Conservation (phyloP, 371 early-diverging fungal species). For the Zancudomyces culisetae region DNA sequence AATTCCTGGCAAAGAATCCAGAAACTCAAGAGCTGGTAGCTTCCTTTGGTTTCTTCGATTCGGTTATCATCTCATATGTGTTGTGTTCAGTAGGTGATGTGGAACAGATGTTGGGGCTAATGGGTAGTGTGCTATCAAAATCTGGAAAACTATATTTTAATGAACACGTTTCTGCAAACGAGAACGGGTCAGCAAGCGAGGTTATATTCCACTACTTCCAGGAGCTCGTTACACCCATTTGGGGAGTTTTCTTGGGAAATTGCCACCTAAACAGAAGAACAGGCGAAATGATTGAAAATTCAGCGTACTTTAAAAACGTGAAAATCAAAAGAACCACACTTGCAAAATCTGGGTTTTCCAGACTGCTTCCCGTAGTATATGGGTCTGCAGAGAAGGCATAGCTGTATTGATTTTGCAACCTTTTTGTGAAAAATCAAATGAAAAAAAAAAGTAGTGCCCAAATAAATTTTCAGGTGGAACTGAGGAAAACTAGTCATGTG, state of each 20-base stretch:
- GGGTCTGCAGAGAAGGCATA: no score
- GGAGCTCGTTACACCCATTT: slow-evolving; percentile 5
- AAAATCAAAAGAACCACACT: slow-evolving; percentile 4
- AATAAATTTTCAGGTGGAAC: no score
- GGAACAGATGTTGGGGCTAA: slow-evolving; percentile 6
- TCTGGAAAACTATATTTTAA: slow-evolving; percentile 18
- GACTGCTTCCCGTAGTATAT: no score
- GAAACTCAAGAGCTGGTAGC: slow-evolving; percentile 6
- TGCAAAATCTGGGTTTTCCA: no score
- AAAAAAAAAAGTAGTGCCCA: no score
- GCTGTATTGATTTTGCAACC: no score
- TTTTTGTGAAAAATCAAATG: no score
- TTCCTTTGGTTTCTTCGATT: slow-evolving; percentile 14
- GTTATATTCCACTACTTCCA: slow-evolving; percentile 9
- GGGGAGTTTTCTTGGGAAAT: slow-evolving; percentile 12
- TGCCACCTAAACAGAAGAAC: slow-evolving; percentile 16
- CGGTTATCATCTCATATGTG: slow-evolving; percentile 11
- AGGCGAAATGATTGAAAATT: slow-evolving; percentile 2
- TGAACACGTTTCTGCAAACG: slow-evolving; percentile 11
- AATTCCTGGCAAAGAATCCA: slow-evolving; percentile 6
- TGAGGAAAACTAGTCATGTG: no score
- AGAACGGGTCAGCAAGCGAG: no score
- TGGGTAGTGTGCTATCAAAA: slow-evolving; percentile 12
- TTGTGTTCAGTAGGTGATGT: slow-evolving; percentile 16
- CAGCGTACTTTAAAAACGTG: slow-evolving; percentile 7